Conservation (phyloP, 2,329 filamentous ascomycete genomes). For the Didymella lethalis region DNA sequence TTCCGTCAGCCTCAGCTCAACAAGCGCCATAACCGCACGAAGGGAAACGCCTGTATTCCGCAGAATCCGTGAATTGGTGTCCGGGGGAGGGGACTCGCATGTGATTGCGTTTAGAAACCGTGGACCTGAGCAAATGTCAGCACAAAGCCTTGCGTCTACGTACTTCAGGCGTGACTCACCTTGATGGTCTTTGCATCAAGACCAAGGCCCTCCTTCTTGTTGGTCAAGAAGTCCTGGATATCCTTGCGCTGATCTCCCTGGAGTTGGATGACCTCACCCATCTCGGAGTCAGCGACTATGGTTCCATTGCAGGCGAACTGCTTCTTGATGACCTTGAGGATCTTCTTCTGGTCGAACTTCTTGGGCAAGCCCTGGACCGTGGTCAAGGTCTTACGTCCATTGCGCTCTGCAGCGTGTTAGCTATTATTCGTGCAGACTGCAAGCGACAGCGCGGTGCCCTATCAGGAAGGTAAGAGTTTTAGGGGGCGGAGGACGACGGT, state of each 20-base stretch:
- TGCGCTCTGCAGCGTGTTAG: constrained; percentile 79
- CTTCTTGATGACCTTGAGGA: constrained; percentile 99
- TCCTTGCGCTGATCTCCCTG: constrained; percentile 99
- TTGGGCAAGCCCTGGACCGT: constrained; percentile 98
- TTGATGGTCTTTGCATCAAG: constrained; percentile 98
- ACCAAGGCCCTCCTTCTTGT: constrained; percentile 93
- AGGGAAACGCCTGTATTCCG: constrained; percentile 14
- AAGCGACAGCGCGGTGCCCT: constrained; percentile 9
- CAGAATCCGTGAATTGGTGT: constrained; percentile 11
- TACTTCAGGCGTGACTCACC: constrained; percentile 57
- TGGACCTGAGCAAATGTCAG: constrained; percentile 37
- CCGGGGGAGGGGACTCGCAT: constrained; percentile 28
- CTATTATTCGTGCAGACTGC: neutral
- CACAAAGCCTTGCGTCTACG: neutral
- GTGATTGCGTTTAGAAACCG: constrained; percentile 43
- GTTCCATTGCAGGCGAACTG: constrained; percentile 99
- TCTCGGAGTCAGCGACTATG: constrained; percentile 93
- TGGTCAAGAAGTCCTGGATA: constrained; percentile 95
- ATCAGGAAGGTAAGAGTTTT: constrained; percentile 16
- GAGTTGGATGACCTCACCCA: constrained; percentile 99
- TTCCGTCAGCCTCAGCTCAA: constrained; percentile 17
- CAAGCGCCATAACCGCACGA: constrained; percentile 4
- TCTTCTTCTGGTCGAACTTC: constrained; percentile 99
- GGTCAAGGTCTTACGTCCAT: constrained; percentile 99
- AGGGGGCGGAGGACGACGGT: constrained; percentile 6